phyloP scores from a whole-genome alignment of 1,284 basidiomycete species.

The Boletus calvinii region DNA sequence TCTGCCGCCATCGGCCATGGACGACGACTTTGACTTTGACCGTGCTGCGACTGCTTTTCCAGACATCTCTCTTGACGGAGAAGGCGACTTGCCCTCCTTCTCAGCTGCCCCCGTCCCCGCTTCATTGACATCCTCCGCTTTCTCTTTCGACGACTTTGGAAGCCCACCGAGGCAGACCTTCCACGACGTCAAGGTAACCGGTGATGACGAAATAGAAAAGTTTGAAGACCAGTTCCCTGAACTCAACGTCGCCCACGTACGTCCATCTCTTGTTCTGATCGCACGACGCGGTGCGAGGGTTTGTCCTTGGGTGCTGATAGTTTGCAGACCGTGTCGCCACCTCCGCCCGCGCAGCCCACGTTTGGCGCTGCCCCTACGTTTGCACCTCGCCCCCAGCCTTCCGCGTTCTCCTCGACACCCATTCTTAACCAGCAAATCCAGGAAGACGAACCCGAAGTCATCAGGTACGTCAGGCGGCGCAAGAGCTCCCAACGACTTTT shows the following conservation, averaged over 20 bases:
- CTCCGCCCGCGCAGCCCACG: constrained; percentile 36
- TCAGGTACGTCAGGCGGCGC: constrained; percentile 47
- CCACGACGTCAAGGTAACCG: constrained; percentile 75
- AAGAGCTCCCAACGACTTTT: no score
- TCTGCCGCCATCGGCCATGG: constrained; percentile 24
- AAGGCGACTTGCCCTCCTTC: constrained; percentile 52
- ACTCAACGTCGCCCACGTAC: constrained; percentile 60
- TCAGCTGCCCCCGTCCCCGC: constrained; percentile 29
- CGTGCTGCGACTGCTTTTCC: constrained; percentile 81
- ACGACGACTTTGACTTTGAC: constrained; percentile 69
- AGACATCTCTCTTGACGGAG: constrained; percentile 73
- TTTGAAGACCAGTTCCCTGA: constrained; percentile 94
- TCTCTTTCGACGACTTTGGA: constrained; percentile 68
- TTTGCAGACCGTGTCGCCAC: constrained; percentile 30
- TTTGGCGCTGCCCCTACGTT: constrained; percentile 56
- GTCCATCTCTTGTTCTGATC: constrained; percentile 23
- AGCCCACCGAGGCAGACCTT: constrained; percentile 41
- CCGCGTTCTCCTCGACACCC: constrained; percentile 66
- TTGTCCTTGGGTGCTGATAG: constrained; percentile 6
- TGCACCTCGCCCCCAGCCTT: constrained; percentile 72
- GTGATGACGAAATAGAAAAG: constrained; percentile 84
- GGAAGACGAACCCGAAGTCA: constrained; percentile 88
- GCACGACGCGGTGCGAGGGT: constrained; percentile 4
- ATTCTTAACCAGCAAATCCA: constrained; percentile 65
- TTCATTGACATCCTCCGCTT: constrained; percentile 40